Evolutionary conservation across 148 eudicot species (phyloP), one percentile per base, ranked within the genome.

Genomic region (Simmondsia chinensis): DNA sequence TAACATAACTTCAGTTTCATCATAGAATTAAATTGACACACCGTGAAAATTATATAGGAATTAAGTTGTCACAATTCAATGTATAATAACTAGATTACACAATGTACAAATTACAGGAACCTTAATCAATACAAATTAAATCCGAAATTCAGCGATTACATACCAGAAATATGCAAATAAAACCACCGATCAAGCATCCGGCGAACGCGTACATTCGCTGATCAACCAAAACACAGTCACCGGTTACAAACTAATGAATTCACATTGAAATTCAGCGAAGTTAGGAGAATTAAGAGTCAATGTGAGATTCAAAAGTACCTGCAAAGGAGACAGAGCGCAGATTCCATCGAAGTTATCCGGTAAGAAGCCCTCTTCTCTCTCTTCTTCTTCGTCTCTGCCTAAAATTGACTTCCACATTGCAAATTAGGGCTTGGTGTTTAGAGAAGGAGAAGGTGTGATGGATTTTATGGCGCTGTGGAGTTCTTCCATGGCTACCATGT

Each of bases 191-290:
- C 39, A 64, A 59, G 70, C 74, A 66, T 7, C 70, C 80, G 67
- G 52, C 88, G 55, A 76, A 80, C 11, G 42, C 88, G 63, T 80
- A 80, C 13, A 80, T n/a, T 56, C 83, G 72, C 88, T 80, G 69
- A n/a, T 52, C 62, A 38, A 27, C 30, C 7, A 30, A 54, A 52
- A 8, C 37, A 39, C 9, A 32, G 36, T 38, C 33, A 34, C 17
- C 34, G 12, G 7, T 20, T 28, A 15, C 4, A 30, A 3, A 41
- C 6, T 15, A 9, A 37, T n/a, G 9, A 12, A 43, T 3, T 26
- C 29, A 48, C 52, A 9, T 20, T 7, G 16, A 19, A 55, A 16
- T 12, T 0, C 34, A 14, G 40, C 16, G 30, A 35, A 22, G 21
- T 31, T 8, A 17, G 12, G 9, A 28, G 16, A 21, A 48, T 6